Conservation (phyloP, 1,139 yeast genomes). For the Magnusiomyces ingens region DNA sequence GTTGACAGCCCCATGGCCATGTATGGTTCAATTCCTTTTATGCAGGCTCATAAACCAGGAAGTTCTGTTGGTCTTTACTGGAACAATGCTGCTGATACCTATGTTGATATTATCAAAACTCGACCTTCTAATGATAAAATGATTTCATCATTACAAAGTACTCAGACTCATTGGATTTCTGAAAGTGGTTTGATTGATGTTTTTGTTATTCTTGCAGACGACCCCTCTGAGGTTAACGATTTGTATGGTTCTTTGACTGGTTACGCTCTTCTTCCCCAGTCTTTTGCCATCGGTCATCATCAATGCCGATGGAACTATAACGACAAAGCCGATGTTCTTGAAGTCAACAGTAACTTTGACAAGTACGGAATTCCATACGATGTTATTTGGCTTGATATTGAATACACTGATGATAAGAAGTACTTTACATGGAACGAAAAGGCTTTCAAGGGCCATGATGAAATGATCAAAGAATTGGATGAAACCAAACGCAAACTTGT, state of each 20-base stretch:
- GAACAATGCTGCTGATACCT: constrained; percentile 92
- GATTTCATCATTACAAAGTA: constrained; percentile 9
- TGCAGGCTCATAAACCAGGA: constrained; percentile 59
- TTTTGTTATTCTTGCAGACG: constrained; percentile 56
- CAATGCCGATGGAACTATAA: constrained; percentile 98
- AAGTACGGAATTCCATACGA: constrained; percentile 75
- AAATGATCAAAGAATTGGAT: constrained; percentile 58
- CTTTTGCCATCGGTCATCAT: constrained; percentile 82
- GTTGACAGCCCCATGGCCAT: constrained; percentile 74
- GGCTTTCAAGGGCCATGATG: constrained; percentile 65
- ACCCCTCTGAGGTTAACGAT: constrained; percentile 53
- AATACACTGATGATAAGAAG: constrained; percentile 76
- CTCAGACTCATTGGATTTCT: constrained; percentile 80
- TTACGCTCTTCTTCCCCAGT: constrained; percentile 62
- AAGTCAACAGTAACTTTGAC: constrained; percentile 65
- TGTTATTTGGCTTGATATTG: constrained; percentile 92
- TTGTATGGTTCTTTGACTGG: constrained; percentile 76
- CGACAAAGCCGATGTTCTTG: constrained; percentile 74
- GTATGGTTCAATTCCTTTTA: constrained; percentile 91
- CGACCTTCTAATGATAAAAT: constrained; percentile 17
- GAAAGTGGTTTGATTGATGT: constrained; percentile 82
- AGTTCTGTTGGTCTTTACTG: constrained; percentile 75
- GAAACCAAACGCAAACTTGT: constrained; percentile 75
- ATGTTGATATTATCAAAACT: constrained; percentile 58
- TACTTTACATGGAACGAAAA: constrained; percentile 87